Base-by-base conservation (phyloP, 805 yeast genomes). In the Starmerella scarabaei region DNA sequence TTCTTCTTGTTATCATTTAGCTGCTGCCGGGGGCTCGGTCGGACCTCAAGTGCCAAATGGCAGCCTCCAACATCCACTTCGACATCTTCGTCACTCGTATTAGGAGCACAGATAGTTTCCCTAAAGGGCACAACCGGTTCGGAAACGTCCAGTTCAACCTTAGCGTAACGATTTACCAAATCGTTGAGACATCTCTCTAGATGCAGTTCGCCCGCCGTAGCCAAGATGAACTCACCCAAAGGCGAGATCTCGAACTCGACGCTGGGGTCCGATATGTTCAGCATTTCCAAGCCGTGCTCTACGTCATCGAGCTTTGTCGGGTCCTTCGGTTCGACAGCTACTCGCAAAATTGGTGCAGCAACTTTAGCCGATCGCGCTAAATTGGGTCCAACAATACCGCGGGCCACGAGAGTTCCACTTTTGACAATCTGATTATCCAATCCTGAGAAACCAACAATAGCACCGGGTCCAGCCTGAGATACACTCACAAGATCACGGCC, bases 181-280 rank as follows among this genome's bases (percentile, higher is more conserved):
- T 91, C 99, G 54, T 84, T 85, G 49, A 91, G 59, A 60, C 98
- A 91, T 55, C 98, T 72, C 55, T 91, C 99, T 31, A 91, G 66
- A 64, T 91, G 99, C 47, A 91, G 66, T 60, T 91, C 98, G 36
- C 99, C 99, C 8, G 98, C 95, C 8, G 94, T 86, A 33, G 93
- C 83, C 51, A 91, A 65, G 48, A 91, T 85, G 50, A 82, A 81
- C 60, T 91, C 99, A 42, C 99, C 99, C 7, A 77, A 75, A 43
- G 83, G 94, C 52, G 82, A 86, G 32, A 84, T 67, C 53, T 72
- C 80, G 41, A 86, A 79, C 51, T 83, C 84, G 17, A 86, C 93
- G 52, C 94, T 88, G 1, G 99, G 96, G 60, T 91, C 99, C 0
- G 96, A 88, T 50, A 77, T 78, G 39, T 86, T 76, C 30, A 91